Base-by-base conservation (phyloP, 495 filamentous ascomycete species). In the Trichocladium uniseriatum region DNA sequence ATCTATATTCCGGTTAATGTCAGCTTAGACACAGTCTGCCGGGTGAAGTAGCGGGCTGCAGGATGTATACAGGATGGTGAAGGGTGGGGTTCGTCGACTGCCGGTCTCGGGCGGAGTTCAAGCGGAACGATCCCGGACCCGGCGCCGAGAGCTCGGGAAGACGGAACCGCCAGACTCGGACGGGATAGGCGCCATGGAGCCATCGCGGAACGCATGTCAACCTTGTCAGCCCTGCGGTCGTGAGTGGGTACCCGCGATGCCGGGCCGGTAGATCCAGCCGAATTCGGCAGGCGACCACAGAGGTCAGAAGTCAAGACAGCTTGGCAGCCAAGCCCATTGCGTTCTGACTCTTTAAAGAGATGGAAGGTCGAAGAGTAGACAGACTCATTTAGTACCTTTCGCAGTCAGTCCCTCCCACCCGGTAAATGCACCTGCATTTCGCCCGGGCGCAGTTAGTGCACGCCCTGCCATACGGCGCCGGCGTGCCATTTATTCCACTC, bases 371-470 rank as follows among this genome's bases (percentile, higher is more conserved):
- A 10, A 28, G n/a, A n/a, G n/a, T n/a, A n/a, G n/a, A n/a, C n/a
- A n/a, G n/a, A n/a, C n/a, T n/a, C n/a, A 27, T 45, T 42, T 5
- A 15, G 35, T 52, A 82, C 58, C 79, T 74, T 47, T 80, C 74
- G 49, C 77, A 80, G 34, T 54, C 57, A 20, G 57, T 45, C 5
- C 67, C 68, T 11, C 44, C 57, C 4, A 51, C 28, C 13, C 64
- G 58, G 32, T 68, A 59, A 32, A 79, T 70, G 52, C 78, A 80
- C 53, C 74, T 74, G 55, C 76, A 78, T 55, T 80, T 81, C 21
- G 76, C 71, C 11, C 68, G 69, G 16, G 70, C 71, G 53, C 78
- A 81, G 46, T 76, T 77, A 41, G 67, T 62, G 52, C 78, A 81
- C 9, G 78, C 75, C 22, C 73, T 66, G 15, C 76, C 76, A 50